Conservation (phyloP, 1,284 basidiomycete species). For the Tilletia walkeri region DNA sequence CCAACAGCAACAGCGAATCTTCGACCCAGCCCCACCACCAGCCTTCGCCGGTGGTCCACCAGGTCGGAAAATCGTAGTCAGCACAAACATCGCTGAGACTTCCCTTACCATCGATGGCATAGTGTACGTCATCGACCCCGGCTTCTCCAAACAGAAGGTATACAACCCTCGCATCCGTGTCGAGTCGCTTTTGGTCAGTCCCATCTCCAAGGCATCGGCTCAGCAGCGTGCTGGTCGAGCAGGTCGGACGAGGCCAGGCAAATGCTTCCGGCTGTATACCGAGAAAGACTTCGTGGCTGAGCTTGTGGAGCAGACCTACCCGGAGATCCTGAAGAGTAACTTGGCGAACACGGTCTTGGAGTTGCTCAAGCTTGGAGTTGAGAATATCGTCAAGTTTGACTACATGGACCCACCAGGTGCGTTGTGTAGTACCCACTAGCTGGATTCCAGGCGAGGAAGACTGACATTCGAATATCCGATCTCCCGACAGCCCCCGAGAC, state of each 20-base stretch:
- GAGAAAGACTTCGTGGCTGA: constrained; percentile 86
- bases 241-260: constrained; percentile 90
- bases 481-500: constrained; percentile 96
- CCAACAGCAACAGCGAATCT: constrained; percentile 90
- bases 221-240: constrained; percentile 95
- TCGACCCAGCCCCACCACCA: constrained; percentile 76
- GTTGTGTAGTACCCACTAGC: background rate
- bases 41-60: constrained; percentile 69
- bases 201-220: constrained; percentile 93
- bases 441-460: background rate
- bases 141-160: constrained; percentile 95
- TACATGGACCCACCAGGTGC: constrained; percentile 66
- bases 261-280: constrained; percentile 95
- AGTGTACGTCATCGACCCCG: constrained; percentile 97
- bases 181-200: constrained; percentile 86
- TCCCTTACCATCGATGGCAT: constrained; percentile 98
- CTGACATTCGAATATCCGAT: constrained; percentile 8
- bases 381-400: constrained; percentile 66
- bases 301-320: constrained; percentile 93
- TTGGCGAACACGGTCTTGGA: constrained; percentile 91
- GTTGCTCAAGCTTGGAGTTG: constrained; percentile 81
- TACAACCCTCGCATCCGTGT: constrained; percentile 96
- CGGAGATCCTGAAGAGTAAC: constrained; percentile 82
- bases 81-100: constrained; percentile 97
- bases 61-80: constrained; percentile 89